A percentile compares a stretch with the other conserved stretches of the same genome.
Conservation (phyloP, 2,329 filamentous ascomycete genomes). For the Chrysoporthe deuterocubensis region DNA sequence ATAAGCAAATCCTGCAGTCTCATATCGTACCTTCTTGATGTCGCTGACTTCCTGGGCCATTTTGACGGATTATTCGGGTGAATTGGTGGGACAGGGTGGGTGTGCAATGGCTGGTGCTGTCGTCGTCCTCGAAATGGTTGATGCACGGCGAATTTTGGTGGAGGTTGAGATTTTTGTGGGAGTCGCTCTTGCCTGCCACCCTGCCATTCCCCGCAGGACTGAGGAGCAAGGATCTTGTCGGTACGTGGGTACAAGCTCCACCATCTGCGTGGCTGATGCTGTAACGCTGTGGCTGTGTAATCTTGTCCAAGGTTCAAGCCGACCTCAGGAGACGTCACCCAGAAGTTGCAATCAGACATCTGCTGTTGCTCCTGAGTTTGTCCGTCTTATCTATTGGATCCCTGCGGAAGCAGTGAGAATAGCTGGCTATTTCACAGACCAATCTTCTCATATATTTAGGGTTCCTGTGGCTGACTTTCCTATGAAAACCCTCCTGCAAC, state of each 20-base stretch:
- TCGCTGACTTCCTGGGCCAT: constrained; percentile 99
- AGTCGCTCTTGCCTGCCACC: constrained; percentile 10
- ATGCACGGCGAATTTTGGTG: constrained; percentile 26
- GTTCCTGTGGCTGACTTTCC: background rate
- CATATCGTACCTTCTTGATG: constrained; percentile 77
- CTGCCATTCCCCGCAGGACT: background rate
- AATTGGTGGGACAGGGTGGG: constrained; percentile 26
- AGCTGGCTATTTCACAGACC: constrained; percentile 16
- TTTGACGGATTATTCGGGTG: constrained; percentile 62
- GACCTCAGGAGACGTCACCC: constrained; percentile 22
- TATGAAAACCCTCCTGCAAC: background rate
- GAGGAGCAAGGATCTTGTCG: constrained; percentile 11
- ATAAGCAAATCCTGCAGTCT: constrained; percentile 12
- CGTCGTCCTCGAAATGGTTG: constrained; percentile 25
- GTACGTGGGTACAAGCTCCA: constrained; percentile 5
- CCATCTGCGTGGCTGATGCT: constrained; percentile 1
- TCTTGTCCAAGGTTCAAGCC: background rate
- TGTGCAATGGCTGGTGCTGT: constrained; percentile 30
- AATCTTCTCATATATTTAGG: background rate
- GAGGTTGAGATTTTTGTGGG: constrained; percentile 27
- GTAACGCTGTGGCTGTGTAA: constrained; percentile 18
- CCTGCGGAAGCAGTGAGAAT: background rate
- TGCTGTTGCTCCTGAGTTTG: constrained; percentile 4
- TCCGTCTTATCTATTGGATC: constrained; percentile 12
- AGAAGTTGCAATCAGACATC: constrained; percentile 1